Conservation (phyloP, 306 rosid genomes). For the Medicago arabica region DNA sequence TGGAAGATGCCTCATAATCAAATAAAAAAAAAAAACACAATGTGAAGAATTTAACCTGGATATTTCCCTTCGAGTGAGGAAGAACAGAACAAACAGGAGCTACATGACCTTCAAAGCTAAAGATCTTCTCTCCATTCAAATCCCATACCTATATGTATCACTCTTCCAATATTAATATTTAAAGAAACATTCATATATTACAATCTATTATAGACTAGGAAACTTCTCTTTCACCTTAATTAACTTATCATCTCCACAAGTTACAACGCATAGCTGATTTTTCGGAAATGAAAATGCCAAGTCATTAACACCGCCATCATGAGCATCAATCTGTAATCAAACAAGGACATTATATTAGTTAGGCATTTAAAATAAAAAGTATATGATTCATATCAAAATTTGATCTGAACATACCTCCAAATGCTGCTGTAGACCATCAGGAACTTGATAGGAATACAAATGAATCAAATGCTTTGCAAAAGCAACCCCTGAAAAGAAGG, state of each 20-base stretch:
- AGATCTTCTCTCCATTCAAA: slow-evolving; percentile 59
- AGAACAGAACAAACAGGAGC: slow-evolving; percentile 82
- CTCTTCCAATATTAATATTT: background rate
- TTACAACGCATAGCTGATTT: slow-evolving; percentile 59
- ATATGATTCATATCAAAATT: slow-evolving; percentile 18
- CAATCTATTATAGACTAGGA: background rate
- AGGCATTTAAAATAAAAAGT: slow-evolving; percentile 26
- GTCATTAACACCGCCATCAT: slow-evolving; percentile 77
- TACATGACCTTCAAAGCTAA: slow-evolving; percentile 73
- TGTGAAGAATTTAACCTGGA: slow-evolving; percentile 56
- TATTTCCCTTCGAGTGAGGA: slow-evolving; percentile 69
- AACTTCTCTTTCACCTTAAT: slow-evolving; percentile 60
- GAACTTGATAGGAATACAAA: slow-evolving; percentile 59
- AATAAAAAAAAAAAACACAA: background rate
- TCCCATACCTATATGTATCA: slow-evolving; percentile 80
- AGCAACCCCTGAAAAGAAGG: slow-evolving; percentile 68
- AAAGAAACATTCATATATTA: slow-evolving; percentile 22
- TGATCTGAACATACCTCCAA: slow-evolving; percentile 55
- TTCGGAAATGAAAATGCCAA: slow-evolving; percentile 66
- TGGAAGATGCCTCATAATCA: background rate
- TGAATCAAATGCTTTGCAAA: slow-evolving; percentile 77
- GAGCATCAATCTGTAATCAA: slow-evolving; percentile 69
- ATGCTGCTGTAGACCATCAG: slow-evolving; percentile 51
- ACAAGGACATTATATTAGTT: slow-evolving; percentile 16
- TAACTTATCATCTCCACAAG: slow-evolving; percentile 83